phyloP scores from a whole-genome alignment of 2,329 filamentous ascomycete genomes.

The Dothistroma pini region DNA sequence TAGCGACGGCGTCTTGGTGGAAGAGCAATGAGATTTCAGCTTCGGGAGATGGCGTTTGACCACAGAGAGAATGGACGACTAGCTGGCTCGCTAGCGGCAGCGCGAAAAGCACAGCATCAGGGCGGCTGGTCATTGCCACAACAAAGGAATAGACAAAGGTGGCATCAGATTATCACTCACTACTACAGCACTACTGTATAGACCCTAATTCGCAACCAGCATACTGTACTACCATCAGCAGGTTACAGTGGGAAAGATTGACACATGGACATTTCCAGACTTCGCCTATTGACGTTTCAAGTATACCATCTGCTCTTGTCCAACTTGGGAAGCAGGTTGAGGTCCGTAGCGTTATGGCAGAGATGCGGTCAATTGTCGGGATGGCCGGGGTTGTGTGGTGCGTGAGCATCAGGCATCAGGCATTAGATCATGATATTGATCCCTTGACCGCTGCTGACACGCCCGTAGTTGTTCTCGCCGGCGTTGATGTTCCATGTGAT shows the following conservation, averaged over 20 bases:
- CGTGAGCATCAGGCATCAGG: neutral
- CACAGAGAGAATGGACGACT: too few species aligned
- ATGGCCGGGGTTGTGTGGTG: neutral
- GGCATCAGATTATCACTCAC: too few species aligned
- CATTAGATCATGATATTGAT: neutral
- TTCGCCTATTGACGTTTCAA: neutral
- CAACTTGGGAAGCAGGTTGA: neutral
- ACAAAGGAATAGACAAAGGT: neutral
- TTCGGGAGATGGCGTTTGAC: neutral
- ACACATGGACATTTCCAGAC: neutral
- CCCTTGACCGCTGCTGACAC: neutral
- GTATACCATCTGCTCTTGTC: neutral
- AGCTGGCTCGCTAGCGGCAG: too few species aligned
- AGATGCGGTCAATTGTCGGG: neutral
- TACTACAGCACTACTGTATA: neutral
- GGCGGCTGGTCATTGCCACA: neutral
- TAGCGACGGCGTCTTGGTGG: conserved; percentile 16
- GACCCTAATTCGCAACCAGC: neutral
- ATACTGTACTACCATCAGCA: too few species aligned
- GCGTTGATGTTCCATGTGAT: neutral
- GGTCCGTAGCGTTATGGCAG: neutral
- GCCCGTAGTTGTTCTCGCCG: neutral
- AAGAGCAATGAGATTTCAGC: neutral
- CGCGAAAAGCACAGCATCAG: neutral
- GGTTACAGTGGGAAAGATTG: too few species aligned